Conservation (phyloP, 2,329 filamentous ascomycete genomes). For the Talaromyces sp. region DNA sequence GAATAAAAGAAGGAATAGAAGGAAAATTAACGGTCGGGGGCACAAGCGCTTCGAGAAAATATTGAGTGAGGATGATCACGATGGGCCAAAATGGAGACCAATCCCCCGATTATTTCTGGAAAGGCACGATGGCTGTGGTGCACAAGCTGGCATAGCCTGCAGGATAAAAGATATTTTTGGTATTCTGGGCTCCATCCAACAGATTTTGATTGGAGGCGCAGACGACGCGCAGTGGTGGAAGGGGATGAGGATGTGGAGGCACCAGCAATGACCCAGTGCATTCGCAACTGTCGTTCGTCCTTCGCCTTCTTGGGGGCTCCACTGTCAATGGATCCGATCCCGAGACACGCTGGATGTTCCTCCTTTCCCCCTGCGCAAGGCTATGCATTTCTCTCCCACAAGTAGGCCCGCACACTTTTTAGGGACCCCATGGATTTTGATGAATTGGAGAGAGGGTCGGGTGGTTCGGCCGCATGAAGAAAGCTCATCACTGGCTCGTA, state of each 20-base stretch:
- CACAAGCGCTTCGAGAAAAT: not conserved
- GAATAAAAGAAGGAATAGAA: not conserved
- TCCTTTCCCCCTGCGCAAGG: constrained; percentile 10
- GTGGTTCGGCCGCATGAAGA: too few species aligned
- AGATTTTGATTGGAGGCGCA: constrained; percentile 25
- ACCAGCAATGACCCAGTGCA: constrained; percentile 8
- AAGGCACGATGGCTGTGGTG: constrained; percentile 1
- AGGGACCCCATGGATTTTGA: not conserved
- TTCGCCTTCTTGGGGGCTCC: constrained; percentile 13
- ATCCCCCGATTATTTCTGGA: constrained; percentile 5
- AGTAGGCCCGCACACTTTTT: not conserved
- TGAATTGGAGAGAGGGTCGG: constrained; percentile 1
- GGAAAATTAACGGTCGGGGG: not conserved
- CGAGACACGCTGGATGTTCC: not conserved
- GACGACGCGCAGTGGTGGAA: not conserved
- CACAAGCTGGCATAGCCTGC: constrained; percentile 14
- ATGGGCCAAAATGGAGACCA: constrained; percentile 7
- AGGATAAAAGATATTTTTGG: constrained; percentile 28
- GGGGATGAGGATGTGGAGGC: constrained; percentile 14
- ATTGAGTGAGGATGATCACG: not conserved
- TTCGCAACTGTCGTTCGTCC: constrained; percentile 22
- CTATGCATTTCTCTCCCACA: not conserved
- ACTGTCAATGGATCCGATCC: constrained; percentile 14
- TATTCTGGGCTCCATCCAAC: not conserved
- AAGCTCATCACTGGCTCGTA: too few species aligned